Base-by-base conservation (phyloP, 768 basidiomycete genomes). In the Tubosaeta sp. region DNA sequence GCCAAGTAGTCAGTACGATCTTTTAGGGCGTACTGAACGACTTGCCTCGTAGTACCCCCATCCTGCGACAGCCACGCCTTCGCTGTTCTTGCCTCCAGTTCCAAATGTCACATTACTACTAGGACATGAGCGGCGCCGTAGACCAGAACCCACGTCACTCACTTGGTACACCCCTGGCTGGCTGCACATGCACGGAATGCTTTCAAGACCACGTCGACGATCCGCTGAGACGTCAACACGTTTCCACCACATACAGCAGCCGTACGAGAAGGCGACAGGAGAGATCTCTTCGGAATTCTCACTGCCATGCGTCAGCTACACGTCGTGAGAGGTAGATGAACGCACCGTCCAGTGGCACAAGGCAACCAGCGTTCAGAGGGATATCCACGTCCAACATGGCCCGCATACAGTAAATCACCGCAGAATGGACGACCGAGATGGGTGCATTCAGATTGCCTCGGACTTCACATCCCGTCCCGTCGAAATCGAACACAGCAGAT, bases 181-280 rank as follows among this genome's bases (percentile, higher is more conserved):
- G 93, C 95, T 16, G 93, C 92, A 43, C 85, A 86, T 4, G 91
- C 93, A 60, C 88, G 80, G 74, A 97, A 97, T 0, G 94, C 93
- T 66, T 88, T 91, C 33, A 97, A 73, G 32, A 97, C 88, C 3
- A 95, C 92, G 64, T 97, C 95, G 3, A 95, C 91, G 42, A 95
- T 90, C n/a, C 95, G 78, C 64, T 95, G 94, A 6, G 86, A 89
- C 4, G 92, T 94, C 42, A 91, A 72, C 2, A 95, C 92, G 64
- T 97, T 97, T 11, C 94, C 94, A 29, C 89, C 93, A 57, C 92
- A 95, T 6, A 95, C 92, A 0, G 94, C 95, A 10, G 89, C 91
- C 0, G 89, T 93, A 41, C 82, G 81, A 12, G 88, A 88, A 0
- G 94, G 95, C 6, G 84, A 79, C 27, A 97, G 74, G 12, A 97